Base-by-base conservation (phyloP, 2,329 filamentous ascomycete species). In the Trichoderma sp. region DNA sequence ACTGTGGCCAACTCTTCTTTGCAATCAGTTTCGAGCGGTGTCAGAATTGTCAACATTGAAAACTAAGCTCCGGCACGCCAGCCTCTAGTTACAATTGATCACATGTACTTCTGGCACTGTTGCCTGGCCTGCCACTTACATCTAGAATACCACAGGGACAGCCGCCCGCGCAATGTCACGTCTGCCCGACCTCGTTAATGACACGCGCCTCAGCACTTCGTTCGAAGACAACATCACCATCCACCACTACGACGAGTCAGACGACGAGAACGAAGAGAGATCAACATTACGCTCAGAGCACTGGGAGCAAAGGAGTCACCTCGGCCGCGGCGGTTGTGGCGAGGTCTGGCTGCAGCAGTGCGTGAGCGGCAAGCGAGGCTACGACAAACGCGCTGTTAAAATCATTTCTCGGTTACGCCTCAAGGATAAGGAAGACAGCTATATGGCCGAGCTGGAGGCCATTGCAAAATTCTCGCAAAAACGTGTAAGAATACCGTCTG, bases 401-500 rank as follows among this genome's bases (percentile, higher is more conserved):
- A 35, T 67, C 53, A 73, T 74, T 21, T 64, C 67, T 24, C 68
- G 59, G 6, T 35, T 65, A 31, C 57, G 58, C 47, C 60, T 68
- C 4, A 57, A 47, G 27, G 35, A 60, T 19, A 68, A 58, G 33
- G 57, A 65, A n/a, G 58, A 37, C 49, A 37, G 59, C 65, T 72
- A 71, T 43, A 65, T 72, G n/a, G 62, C 69, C 24, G 74, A 76
- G 58, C 67, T 76, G 6, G 73, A 75, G 57, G 70, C 72, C 4
- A 70, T 75, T 40, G 63, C 71, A 37, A 72, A 71, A 55, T 75
- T 75, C 40, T 75, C 74, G 11, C 73, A 75, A 35, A 60, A 70
- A 43, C 67, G 70, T 64, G 72, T 58, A n/a, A n/a, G n/a, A n/a
- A n/a, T n/a, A n/a, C n/a, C n/a, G n/a, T n/a, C n/a, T n/a, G n/a